Evolutionary conservation across 2,329 filamentous ascomycete genomes (phyloP), one percentile per base, ranked within the genome.

Genomic region (Cladosporium sp.): DNA sequence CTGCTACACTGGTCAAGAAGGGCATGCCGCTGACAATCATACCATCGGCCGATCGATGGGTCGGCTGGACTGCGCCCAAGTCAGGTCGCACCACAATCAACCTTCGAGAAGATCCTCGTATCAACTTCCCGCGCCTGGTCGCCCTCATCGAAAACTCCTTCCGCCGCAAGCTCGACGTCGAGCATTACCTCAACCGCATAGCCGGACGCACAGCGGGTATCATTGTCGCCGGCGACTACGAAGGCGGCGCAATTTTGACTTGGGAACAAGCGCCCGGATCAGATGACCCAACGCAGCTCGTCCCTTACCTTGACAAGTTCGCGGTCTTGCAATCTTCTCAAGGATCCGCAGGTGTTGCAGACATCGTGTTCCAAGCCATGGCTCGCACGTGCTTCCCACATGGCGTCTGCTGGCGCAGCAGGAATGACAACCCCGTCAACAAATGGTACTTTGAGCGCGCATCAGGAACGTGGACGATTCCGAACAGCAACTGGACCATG

Each of bases 371-470:
- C 80, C 97, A 96, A 68, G 90, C 93, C 37, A 96, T 99, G 91
- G 92, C 97, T 5, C 86, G 91, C 31, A 88, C 89, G 23, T 97
- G 93, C 72, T 96, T 98, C 71, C 93, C 93, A 0, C 79, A 87
- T 2, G 95, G 95, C 0, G 91, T 98, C 1, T 96, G 93, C 74
- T 99, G 95, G 95, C 85, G 93, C 65, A 96, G 91, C 75, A 84
- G 95, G 61, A 90, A 90, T 74, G 88, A 93, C 75, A 98, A 99
- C 74, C 94, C 93, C 0, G 95, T 99, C 5, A 99, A 99, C 76
- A 97, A 97, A 76, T 99, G 95, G 95, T 99, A 99, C 77, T 97
- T 98, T 79, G 95, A 99, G 79, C 85, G 95, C 57, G 92, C 91
- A 2, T 82, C 86, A 57, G 95, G 95, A 0, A 93, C 89, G 2